Evolutionary conservation across 371 early-diverging fungal species (phyloP), one percentile per base, ranked within the genome.

Genomic region (Rhizopus stolonifer): DNA sequence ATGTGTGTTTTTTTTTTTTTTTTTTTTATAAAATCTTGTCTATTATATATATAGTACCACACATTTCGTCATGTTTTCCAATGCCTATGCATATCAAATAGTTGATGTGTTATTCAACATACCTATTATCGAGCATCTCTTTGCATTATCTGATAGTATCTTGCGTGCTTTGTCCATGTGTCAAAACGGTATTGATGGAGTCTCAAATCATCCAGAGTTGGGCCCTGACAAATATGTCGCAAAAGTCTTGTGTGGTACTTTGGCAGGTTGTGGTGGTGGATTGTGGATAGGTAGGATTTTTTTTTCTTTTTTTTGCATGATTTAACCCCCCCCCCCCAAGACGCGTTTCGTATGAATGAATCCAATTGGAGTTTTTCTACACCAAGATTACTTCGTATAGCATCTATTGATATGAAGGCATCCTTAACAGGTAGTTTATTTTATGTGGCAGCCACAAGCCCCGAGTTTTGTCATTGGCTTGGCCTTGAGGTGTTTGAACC

Each of bases 251-350:
- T 66, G 80, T 51, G 83, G 83, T 10, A 74, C 75, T 14, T 59
- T 83, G 26, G 64, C 72, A n/a, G 83, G 83, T 2, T 74, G 76
- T 29, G 83, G 83, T 38, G 81, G 83, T 31, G 78, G 78, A 6
- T 58, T 80, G 49, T 80, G 76, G 80, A 75, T 71, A 29, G 74
- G 74, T 69, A 64, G 52, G 54, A n/a, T n/a, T n/a, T n/a, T n/a
- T n/a, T n/a, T n/a, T n/a, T n/a, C n/a, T n/a, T n/a, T n/a, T n/a
- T n/a, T n/a, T n/a, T n/a, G n/a, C n/a, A n/a, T n/a, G n/a, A n/a
- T n/a, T n/a, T n/a, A n/a, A n/a, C n/a, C n/a, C n/a, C n/a, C n/a
- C n/a, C n/a, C n/a, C n/a, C n/a, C n/a, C n/a, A n/a, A 70, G 77
- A 77, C 53, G 72, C 74, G 21, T 77, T 77, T 46, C 69, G 64